Conservation (phyloP, 1,284 basidiomycete genomes). For the Cryptococcus maquisensis region DNA sequence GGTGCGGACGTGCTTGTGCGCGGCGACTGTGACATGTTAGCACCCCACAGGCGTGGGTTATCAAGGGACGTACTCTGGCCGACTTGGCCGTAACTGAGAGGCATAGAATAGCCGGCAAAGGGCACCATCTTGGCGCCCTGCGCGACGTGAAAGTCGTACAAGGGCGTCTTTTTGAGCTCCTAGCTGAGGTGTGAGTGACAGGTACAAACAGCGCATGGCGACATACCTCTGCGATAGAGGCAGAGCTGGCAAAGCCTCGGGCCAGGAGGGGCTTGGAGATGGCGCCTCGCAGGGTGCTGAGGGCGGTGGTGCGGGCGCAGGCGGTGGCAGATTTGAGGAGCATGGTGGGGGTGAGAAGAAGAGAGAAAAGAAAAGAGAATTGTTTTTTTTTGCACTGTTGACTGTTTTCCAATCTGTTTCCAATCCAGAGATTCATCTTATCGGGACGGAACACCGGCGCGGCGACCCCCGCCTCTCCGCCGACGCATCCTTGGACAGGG, state of each 20-base stretch:
- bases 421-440: not conserved
- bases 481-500: not conserved
- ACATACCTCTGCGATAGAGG: conserved; percentile 18
- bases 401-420: not conserved
- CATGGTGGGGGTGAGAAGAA: conserved; percentile 2
- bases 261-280: conserved; percentile 6
- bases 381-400: no score
- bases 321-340: not conserved
- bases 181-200: not conserved
- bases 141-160: conserved; percentile 86
- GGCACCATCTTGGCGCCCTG: conserved; percentile 93
- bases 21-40: conserved; percentile 60
- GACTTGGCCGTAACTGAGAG: conserved; percentile 74
- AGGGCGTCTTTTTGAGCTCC: conserved; percentile 62
- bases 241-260: conserved; percentile 16
- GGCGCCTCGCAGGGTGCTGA: conserved; percentile 1
- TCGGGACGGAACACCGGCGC: no score
- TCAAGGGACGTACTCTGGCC: conserved; percentile 64
- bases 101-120: conserved; percentile 95
- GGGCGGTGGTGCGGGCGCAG: conserved; percentile 12
- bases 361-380: not conserved
- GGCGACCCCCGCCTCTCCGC: not conserved
- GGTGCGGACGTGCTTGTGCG: conserved; percentile 84
- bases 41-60: not conserved
- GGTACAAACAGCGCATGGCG: not conserved